Base-by-base conservation (phyloP, 306 rosid species). In the Hippophae rhamnoides region DNA sequence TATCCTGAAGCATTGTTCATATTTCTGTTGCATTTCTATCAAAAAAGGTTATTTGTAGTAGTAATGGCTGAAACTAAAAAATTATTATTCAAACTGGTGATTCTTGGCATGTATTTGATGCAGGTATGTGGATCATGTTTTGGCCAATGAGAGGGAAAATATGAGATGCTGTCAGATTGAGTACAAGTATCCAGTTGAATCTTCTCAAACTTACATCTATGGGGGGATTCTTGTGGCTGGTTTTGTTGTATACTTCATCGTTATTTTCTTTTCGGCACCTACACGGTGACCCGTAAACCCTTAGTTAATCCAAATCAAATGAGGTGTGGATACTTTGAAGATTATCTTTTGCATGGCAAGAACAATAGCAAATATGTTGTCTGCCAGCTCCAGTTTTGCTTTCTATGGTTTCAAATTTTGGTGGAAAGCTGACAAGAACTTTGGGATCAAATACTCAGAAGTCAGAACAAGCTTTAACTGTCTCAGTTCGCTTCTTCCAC, bases 181-280 rank as follows among this genome's bases (percentile, higher is more conserved):
- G 78, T 92, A 78, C 85, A 92, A 83, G 64, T 85, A 85, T 60
- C 94, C 99, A 0, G 84, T 73, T 69, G 90, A 84, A 58, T 67
- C 95, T 47, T 83, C 95, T 70, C 95, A 88, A 75, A 79, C 92
- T 57, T 85, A 78, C 76, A 76, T 85, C 69, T 92, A 85, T 43
- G 99, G 95, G 13, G 99, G 89, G 58, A 88, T 88, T 65, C 90
- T 92, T 44, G 59, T 88, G 40, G 99, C 99, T 45, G 99, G 99
- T 43, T 92, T 83, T 46, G n/a, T 85, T 50, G 96, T 88, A 47
- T 92, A 92, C 81, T 92, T 92, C 50, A 68, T 83, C 61, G 96
- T 92, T 66, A 92, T 92, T 67, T 92, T 78, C 79, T 92, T 88
- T 68, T 83, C 99, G 38, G 62, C 81, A 43, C 96, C 95, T 6